phyloP scores from a whole-genome alignment of 148 eudicot genomes.

The Fagopyrum esculentum region DNA sequence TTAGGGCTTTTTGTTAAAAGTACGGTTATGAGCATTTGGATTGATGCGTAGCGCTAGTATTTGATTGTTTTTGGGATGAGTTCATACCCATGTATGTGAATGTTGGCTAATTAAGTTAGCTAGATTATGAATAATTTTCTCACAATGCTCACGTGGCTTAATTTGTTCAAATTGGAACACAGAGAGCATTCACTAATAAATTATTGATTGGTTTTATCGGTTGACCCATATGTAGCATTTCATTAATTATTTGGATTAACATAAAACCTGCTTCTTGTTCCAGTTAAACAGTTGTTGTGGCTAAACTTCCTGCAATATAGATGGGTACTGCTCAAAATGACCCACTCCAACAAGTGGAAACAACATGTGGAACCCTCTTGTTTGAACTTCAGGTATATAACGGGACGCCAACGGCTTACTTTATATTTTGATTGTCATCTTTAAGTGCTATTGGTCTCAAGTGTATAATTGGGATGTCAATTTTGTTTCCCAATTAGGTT shows the following conservation, averaged over 20 bases:
- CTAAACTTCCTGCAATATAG: not conserved
- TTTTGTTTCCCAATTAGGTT: slow-evolving; percentile 24
- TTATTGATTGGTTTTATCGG: not conserved
- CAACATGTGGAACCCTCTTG: slow-evolving; percentile 41
- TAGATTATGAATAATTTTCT: too few relatives aligned
- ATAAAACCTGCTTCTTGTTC: not conserved
- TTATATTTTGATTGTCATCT: not conserved
- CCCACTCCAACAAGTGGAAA: slow-evolving; percentile 29
- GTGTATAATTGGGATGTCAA: not conserved
- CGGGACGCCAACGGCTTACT: slow-evolving; percentile 9
- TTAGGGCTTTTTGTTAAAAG: not conserved
- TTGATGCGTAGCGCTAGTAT: not conserved
- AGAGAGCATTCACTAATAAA: not conserved
- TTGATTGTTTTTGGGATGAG: not conserved
- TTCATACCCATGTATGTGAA: not conserved
- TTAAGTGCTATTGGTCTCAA: not conserved
- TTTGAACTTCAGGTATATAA: slow-evolving; percentile 35
- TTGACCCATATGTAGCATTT: not conserved
- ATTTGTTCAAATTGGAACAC: not conserved
- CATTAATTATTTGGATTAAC: not conserved
- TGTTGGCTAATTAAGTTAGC: too few relatives aligned
- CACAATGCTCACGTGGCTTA: not conserved
- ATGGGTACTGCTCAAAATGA: slow-evolving; percentile 30
- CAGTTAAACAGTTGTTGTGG: slow-evolving; percentile 4
- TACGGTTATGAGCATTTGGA: not conserved